These are phyloP conservation scores for Hypoxylon sp. DNA, from an alignment of 2,329 filamentous ascomycete genomes.

Conservation along the genomic window DNA sequence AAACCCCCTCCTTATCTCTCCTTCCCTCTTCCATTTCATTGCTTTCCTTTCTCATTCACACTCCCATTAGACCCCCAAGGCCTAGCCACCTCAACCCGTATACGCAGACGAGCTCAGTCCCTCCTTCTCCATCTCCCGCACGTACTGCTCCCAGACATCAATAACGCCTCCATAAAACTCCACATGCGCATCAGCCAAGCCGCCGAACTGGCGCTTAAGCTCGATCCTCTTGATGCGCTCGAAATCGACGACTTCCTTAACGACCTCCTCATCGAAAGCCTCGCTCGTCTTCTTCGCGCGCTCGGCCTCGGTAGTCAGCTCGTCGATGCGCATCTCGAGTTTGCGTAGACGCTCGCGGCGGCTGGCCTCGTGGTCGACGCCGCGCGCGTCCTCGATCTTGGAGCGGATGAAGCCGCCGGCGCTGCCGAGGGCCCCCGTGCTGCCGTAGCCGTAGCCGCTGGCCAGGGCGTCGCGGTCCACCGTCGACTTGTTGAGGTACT, in stretches of 20 bases:
- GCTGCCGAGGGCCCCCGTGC: conserved; percentile 72
- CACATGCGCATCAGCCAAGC: conserved; percentile 86
- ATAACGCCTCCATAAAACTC: conserved; percentile 86
- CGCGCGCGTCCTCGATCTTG: conserved; percentile 96
- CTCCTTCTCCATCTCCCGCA: conserved; percentile 82
- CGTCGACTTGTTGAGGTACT: conserved; percentile 94
- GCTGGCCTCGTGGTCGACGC: conserved; percentile 94
- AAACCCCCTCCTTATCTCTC: background rate
- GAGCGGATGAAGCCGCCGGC: conserved; percentile 89
- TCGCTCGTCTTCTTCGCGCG: conserved; percentile 88
- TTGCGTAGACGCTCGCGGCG: conserved; percentile 89
- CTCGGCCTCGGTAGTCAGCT: conserved; percentile 91
- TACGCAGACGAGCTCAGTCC: conserved; percentile 42
- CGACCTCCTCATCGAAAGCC: conserved; percentile 95
- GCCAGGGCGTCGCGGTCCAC: conserved; percentile 85
- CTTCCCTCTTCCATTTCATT: too few relatives aligned
- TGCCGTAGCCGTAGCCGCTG: conserved; percentile 64
- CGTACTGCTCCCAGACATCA: conserved; percentile 89
- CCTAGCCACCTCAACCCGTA: conserved; percentile 23
- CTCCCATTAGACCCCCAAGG: background rate
- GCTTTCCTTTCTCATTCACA: background rate
- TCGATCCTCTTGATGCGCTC: conserved; percentile 96
- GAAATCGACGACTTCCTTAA: conserved; percentile 93
- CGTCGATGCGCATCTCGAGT: conserved; percentile 92
- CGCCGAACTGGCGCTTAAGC: conserved; percentile 88